Evolutionary conservation across 2,329 filamentous ascomycete genomes (phyloP).

Genomic region (Cadophora luteo-olivacea): DNA sequence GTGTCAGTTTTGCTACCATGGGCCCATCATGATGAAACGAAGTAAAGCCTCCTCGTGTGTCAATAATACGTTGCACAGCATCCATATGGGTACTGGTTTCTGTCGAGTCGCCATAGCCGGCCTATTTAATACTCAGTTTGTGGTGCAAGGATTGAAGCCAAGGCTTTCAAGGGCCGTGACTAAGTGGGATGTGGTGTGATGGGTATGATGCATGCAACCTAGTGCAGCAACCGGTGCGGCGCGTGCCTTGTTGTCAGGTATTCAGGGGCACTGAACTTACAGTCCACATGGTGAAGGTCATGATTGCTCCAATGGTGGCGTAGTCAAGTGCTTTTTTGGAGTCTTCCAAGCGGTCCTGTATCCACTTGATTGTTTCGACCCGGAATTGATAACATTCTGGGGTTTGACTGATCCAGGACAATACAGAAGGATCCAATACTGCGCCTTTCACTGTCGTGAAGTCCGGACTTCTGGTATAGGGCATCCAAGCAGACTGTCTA

Average conservation of each 20-base stretch:
- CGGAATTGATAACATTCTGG: constrained; percentile 30
- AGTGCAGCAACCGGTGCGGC: constrained; percentile 6
- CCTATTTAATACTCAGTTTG: constrained; percentile 19
- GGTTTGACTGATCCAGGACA: constrained; percentile 29
- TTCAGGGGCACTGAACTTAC: constrained; percentile 20
- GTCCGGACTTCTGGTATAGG: constrained; percentile 27
- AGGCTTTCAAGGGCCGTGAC: constrained; percentile 15
- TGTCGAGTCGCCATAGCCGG: constrained; percentile 26
- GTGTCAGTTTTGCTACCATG: constrained; percentile 29
- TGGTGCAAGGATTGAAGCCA: constrained; percentile 2
- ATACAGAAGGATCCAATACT: constrained; percentile 21
- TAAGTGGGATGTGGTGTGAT: constrained; percentile 8
- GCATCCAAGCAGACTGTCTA: constrained; percentile 32
- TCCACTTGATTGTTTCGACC: constrained; percentile 31
- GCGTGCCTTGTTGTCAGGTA: background rate
- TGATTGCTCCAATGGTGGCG: constrained; percentile 30
- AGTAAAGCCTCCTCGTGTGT: constrained; percentile 25
- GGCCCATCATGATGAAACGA: constrained; percentile 22
- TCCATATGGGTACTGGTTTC: constrained; percentile 32
- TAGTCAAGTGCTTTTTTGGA: constrained; percentile 19
- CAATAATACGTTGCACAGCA: constrained; percentile 29
- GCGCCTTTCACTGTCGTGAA: constrained; percentile 25
- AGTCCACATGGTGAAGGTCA: constrained; percentile 34
- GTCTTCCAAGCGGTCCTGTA: constrained; percentile 25
- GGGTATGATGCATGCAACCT: constrained; percentile 9